Evolutionary conservation across 441 rosid species (phyloP).

Genomic region (Biscutella laevigata): DNA sequence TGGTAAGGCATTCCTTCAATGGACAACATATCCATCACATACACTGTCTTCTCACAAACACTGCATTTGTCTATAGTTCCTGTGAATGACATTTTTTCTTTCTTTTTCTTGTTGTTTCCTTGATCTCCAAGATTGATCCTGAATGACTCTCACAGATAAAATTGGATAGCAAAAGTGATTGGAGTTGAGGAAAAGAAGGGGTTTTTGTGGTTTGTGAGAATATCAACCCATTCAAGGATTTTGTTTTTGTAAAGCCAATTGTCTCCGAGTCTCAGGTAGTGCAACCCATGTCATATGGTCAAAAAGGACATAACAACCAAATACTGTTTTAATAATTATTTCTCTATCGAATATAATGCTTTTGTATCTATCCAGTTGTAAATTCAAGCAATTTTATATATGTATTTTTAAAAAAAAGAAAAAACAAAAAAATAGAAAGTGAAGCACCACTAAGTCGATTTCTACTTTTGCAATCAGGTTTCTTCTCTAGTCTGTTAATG

Average conservation of each 20-base stretch:
- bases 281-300: slow-evolving; percentile 25
- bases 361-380: slow-evolving; percentile 17
- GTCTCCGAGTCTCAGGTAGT: slow-evolving; percentile 19
- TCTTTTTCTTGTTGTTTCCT: slow-evolving; percentile 4
- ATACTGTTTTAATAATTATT: background rate
- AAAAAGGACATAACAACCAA: slow-evolving; percentile 11
- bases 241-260: slow-evolving; percentile 26
- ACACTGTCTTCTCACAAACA: slow-evolving; percentile 82
- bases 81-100: slow-evolving; percentile 61
- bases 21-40: slow-evolving; percentile 75
- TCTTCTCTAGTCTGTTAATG: background rate
- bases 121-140: slow-evolving; percentile 16
- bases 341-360: background rate
- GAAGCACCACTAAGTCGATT: slow-evolving; percentile 24
- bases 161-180: slow-evolving; percentile 29
- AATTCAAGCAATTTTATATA: background rate
- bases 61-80: slow-evolving; percentile 91
- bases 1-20: slow-evolving; percentile 83
- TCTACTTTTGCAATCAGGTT: slow-evolving; percentile 39
- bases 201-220: slow-evolving; percentile 33
- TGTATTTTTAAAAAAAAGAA: no score
- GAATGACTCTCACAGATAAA: slow-evolving; percentile 21
- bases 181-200: slow-evolving; percentile 51
- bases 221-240: slow-evolving; percentile 26
- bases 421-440: background rate